phyloP scores from a whole-genome alignment of 164 flowering plant species.

The Umbilicus rupestris region DNA sequence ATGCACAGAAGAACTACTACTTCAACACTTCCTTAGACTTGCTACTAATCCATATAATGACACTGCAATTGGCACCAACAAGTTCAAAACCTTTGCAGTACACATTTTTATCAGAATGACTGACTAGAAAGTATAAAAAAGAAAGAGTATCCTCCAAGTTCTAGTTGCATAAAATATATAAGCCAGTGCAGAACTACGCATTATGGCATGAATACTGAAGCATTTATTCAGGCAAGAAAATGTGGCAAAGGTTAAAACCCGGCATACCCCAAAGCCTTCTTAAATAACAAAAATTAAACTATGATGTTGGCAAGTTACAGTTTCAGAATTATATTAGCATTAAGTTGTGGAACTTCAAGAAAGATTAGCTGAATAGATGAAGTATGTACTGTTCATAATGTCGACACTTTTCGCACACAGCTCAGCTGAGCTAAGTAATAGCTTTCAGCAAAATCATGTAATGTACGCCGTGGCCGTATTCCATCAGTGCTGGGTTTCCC shows the following conservation, averaged over 20 bases:
- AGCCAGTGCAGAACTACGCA: too few species aligned
- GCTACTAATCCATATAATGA: too few species aligned
- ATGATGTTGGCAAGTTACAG: not conserved
- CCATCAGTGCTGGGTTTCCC: conserved; percentile 39
- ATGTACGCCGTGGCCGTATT: conserved; percentile 43
- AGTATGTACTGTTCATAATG: not conserved
- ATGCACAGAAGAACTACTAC: too few species aligned
- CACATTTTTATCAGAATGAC: too few species aligned
- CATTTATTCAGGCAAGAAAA: conserved; percentile 2
- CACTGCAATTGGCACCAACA: too few species aligned
- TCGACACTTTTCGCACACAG: conserved; percentile 28
- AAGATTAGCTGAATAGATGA: not conserved
- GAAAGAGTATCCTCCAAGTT: not conserved
- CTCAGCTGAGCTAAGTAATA: conserved; percentile 65
- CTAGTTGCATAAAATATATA: not conserved
- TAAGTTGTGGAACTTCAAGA: not conserved
- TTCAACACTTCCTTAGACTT: too few species aligned
- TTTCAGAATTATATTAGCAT: not conserved
- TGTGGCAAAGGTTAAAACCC: not conserved
- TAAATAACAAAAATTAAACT: not conserved
- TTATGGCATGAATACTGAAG: not conserved
- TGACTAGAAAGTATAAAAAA: too few species aligned
- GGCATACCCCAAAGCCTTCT: not conserved
- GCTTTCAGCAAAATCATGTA: conserved; percentile 96
- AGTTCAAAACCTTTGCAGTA: too few species aligned